Conservation (phyloP, 164 flowering plant species). For the Tetrastigma voinierianum region DNA sequence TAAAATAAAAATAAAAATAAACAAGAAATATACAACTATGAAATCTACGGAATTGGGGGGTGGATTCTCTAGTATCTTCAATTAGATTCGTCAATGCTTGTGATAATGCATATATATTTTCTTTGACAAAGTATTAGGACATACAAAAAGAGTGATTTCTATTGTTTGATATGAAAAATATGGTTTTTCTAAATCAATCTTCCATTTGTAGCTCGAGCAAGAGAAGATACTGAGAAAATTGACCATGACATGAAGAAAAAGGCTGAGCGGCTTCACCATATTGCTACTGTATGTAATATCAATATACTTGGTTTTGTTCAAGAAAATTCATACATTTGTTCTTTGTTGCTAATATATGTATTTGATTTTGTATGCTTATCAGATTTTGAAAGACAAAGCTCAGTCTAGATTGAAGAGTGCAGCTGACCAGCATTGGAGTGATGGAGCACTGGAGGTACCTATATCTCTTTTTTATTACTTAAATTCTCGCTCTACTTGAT, state of each 20-base stretch:
- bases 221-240: conserved; percentile 86
- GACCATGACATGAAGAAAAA: conserved; percentile 79
- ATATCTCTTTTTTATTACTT: neutral
- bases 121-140: too few species aligned
- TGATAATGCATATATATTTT: too few species aligned
- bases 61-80: too few species aligned
- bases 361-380: conserved; percentile 4
- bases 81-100: too few species aligned
- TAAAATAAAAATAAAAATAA: too few species aligned
- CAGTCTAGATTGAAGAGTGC: conserved; percentile 66
- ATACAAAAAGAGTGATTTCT: neutral
- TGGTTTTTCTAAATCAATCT: neutral
- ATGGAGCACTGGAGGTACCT: conserved; percentile 90
- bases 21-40: too few species aligned
- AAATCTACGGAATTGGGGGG: too few species aligned
- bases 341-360: neutral
- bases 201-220: conserved; percentile 70
- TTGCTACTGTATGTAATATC: conserved; percentile 57
- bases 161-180: neutral
- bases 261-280: conserved; percentile 77
- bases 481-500: neutral
- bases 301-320: neutral
- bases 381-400: conserved; percentile 82
- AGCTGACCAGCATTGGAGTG: conserved; percentile 95
- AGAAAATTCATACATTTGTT: neutral